Evolutionary conservation across 2,329 filamentous ascomycete species (phyloP), one percentile per base, ranked within the genome.

Genomic region (Neopestalotiopsis sp.): DNA sequence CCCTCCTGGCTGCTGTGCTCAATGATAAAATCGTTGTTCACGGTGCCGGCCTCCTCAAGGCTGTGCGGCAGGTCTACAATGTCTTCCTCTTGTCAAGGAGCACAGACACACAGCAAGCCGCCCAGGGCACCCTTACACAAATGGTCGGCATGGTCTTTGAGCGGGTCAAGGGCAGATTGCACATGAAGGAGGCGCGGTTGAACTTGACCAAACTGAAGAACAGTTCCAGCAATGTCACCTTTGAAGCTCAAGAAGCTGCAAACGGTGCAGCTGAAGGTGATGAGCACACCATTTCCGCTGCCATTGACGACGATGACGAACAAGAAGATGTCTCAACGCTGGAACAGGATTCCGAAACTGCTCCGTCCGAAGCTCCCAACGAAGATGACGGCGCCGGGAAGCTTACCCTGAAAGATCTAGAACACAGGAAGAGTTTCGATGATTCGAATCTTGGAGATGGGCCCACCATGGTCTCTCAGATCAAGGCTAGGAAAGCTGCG

Each of bases 11-110:
- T 14, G 97, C 97, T 14, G 96, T 99, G 14, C 85, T 99, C 72
- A 98, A 98, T 78, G 96, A 99, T 84, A 99, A 98, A 84, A 97
- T 98, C 72, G 94, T 99, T 58, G 97, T 99, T 1, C 96, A 99
- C 79, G 96, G 96, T 69, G 95, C 96, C 49, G 97, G 96, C 72
- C 87, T 99, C 71, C 86, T 99, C 72, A 99, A 99, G 84, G 95
- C 96, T 67, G 94, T 99, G 72, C 92, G 96, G 74, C 94, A 98
- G 81, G 97, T 98, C 69, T 99, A 99, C 86, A 99, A 99, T 84
- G 97, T 99, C 74, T 99, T 99, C 81, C 86, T 99, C 70, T 89
- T 98, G 65, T 98, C 95, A 73, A 94, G 96, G 78, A 97, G 92
- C 72, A 97, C 92, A 72, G 90, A 94, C 68, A 99, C 98, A 79